Evolutionary conservation across 345 rosid genomes (phyloP).

Genomic region (Eucalyptus curtisii): DNA sequence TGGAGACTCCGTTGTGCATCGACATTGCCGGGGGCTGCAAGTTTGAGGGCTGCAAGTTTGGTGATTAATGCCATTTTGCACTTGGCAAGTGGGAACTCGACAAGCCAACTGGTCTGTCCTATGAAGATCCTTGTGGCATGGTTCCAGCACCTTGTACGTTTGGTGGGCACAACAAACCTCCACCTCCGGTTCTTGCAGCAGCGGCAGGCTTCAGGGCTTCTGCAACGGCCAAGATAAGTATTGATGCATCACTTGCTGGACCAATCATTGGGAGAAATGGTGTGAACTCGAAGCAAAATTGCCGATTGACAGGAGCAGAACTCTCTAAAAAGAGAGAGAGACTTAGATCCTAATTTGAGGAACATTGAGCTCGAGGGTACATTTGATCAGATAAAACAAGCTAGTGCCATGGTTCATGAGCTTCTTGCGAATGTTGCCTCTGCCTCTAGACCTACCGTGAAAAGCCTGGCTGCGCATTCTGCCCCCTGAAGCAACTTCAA

Average conservation of each 20-base stretch:
- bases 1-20: constrained; percentile 21
- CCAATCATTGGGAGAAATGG: constrained; percentile 94
- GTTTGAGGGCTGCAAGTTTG: constrained; percentile 80
- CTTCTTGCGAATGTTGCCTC: constrained; percentile 61
- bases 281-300: constrained; percentile 77
- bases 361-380: constrained; percentile 89
- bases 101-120: constrained; percentile 33
- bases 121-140: constrained; percentile 44
- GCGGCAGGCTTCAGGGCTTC: constrained; percentile 81
- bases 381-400: constrained; percentile 83
- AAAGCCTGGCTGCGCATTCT: constrained; percentile 3
- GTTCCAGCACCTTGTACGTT: constrained; percentile 24
- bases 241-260: constrained; percentile 84
- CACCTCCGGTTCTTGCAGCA: constrained; percentile 34
- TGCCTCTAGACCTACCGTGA: constrained; percentile 15
- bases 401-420: constrained; percentile 81
- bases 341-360: constrained; percentile 59
- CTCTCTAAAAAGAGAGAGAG: constrained; percentile 74
- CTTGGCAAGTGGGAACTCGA: constrained; percentile 84
- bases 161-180: constrained; percentile 37
- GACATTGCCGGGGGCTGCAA: constrained; percentile 75
- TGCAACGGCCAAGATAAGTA: constrained; percentile 81
- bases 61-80: constrained; percentile 70
- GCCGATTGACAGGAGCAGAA: constrained; percentile 8
- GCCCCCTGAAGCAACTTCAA: constrained; percentile 41